Base-by-base conservation (phyloP, 768 basidiomycete species). In the Aureoboletus auriporus region DNA sequence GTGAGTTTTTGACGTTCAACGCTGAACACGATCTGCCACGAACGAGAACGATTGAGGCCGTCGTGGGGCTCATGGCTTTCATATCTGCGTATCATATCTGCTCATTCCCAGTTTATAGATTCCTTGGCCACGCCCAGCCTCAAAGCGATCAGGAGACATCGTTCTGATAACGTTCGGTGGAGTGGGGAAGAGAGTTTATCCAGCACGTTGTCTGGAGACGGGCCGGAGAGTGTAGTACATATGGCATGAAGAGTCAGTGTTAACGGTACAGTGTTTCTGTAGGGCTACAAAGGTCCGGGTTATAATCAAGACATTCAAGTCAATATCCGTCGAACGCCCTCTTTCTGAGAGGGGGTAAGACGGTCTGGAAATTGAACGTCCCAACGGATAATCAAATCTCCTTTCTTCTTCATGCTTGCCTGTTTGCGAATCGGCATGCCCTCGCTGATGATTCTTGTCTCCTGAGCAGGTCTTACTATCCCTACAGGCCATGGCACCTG, bases 361-460 rank as follows among this genome's bases (percentile, higher is more conserved):
- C 78, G 71, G 27, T 80, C 77, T 0, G 95, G 95, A 77, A 97
- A 94, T 23, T 80, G 74, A 17, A 95, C 78, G 36, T 95, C 80
- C 89, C 86, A 91, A 52, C 77, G 79, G 41, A 95, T 76, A 42
- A 89, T 72, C 44, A 97, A 65, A 68, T 97, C 90, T 1, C 95
- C 95, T 69, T 89, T 91, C 53, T 72, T 79, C 69, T 75, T 78
- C 49, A 72, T 72, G 37, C 72, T 74, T 14, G 83, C 84, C 50
- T 84, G 86, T 66, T 89, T 93, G 49, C 92, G 77, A 40, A 93
- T 83, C 3, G 94, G 93, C 91, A 94, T 93, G 8, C 93, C 93
- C 65, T 96, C 92, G 2, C 83, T 86, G 2, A 71, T 40, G 4
- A 96, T 66, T 26, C 71, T 77, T 16, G 81, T 87, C 65, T 86